Base-by-base conservation (phyloP, 768 basidiomycete species). In the Kondoa subrosea region DNA sequence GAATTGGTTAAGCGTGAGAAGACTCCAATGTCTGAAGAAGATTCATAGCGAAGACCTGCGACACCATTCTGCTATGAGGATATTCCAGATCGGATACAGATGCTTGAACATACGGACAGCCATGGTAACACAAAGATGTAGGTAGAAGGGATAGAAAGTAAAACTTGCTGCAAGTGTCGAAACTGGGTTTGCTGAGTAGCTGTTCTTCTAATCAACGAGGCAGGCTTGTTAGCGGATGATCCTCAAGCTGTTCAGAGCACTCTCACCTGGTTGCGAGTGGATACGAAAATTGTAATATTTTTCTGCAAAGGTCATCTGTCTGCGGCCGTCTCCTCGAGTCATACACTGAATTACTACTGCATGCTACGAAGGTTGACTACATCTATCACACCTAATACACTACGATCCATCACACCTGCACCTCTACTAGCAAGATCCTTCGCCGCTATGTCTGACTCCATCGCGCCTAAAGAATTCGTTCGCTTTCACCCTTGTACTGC, bases 1-100 rank as follows among this genome's bases (percentile, higher is more conserved):
- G 86, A 69, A 82, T 99, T 97, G 75, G 93, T 96, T 75, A 97
- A 83, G 80, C 95, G 95, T 75, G 91, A 81, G 80, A 97, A 99
- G 57, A 99, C 93, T 74, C 93, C 93, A 74, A 99, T 84, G 75
- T 97, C 91, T 79, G 40, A 85, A 87, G 80, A 84, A 87, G 80
- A 91, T 92, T 81, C 92, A 89, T 76, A 91, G 92, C 80, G 91
- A 88, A 71, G 89, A 80, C 77, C 90, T 91, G 75, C 1, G n/a
- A 67, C 4, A 56, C 21, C 8, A 21, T 50, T 21, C 8, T 8
- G 40, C 40, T 50, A 50, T 50, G n/a, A n/a, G n/a, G n/a, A n/a
- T 50, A 8, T 50, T 8, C 8, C 40, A 21, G 8, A 21, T 50
- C 40, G 12, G 8, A 8, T 21, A 50, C 40, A 8, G 40, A 50